A percentile compares a stretch with the other conserved stretches of the same genome.
Conservation (phyloP, 2,329 filamentous ascomycete species). For the Elsinoe australis region DNA sequence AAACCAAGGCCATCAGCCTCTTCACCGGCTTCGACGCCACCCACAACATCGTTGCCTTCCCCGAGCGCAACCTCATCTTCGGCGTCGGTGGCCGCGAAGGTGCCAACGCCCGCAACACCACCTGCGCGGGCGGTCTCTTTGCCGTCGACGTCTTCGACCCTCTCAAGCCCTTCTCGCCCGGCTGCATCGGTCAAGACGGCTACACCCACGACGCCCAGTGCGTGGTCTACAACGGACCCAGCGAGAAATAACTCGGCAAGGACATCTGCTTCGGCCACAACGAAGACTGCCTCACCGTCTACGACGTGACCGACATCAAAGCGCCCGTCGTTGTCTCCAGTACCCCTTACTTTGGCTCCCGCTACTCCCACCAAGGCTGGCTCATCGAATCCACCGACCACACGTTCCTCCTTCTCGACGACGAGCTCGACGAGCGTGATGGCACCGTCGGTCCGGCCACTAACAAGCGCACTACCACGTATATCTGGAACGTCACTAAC, state of each 20-base stretch:
- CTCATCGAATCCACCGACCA: conserved; percentile 41
- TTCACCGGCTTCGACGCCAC: conserved; percentile 40
- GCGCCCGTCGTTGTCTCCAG: conserved; percentile 38
- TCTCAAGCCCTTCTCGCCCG: conserved; percentile 43
- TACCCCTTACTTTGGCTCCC: conserved; percentile 42
- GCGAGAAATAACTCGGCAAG: conserved; percentile 37
- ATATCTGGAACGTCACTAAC: conserved; percentile 44
- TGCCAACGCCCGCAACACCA: conserved; percentile 36
- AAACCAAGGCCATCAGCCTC: conserved; percentile 36
- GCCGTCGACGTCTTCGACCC: conserved; percentile 48
- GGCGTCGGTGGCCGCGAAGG: conserved; percentile 27
- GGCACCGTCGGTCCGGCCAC: conserved; percentile 33
- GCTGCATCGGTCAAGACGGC: conserved; percentile 45
- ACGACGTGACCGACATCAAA: conserved; percentile 41
- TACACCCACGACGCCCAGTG: conserved; percentile 54
- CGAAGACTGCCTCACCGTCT: conserved; percentile 38
- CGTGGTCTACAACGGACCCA: conserved; percentile 45
- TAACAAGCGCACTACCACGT: conserved; percentile 39
- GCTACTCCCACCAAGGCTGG: conserved; percentile 50
- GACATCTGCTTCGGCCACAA: conserved; percentile 49
- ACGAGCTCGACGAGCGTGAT: conserved; percentile 46
- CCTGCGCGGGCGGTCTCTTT: conserved; percentile 44
- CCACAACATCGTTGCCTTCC: conserved; percentile 48
- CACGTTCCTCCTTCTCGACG: conserved; percentile 45
- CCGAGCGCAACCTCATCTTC: conserved; percentile 43